Evolutionary conservation across 768 basidiomycete genomes (phyloP).

Genomic region (Phanerodontia chrysosporium): DNA sequence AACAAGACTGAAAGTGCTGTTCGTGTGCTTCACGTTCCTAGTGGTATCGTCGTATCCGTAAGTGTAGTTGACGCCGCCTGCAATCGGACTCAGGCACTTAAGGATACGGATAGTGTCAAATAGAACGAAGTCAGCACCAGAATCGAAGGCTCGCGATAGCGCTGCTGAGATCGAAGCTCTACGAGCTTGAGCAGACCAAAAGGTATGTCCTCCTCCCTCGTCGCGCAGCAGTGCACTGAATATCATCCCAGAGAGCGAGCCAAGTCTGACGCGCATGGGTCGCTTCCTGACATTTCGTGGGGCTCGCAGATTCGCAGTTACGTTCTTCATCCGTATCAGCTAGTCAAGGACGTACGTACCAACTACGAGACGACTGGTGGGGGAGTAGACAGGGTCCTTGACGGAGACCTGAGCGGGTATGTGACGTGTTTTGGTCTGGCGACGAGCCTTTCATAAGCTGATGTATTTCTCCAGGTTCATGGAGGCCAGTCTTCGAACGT

Average conservation of each 20-base stretch:
- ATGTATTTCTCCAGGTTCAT: conserved; percentile 10
- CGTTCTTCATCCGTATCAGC: conserved; percentile 12
- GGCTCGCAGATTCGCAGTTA: conserved; percentile 17
- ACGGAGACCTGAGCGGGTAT: conserved; percentile 14
- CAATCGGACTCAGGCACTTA: too few species aligned
- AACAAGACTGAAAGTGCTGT: conserved; percentile 99
- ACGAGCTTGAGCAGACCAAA: conserved; percentile 14
- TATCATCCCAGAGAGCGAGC: conserved; percentile 6
- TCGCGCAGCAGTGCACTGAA: background rate
- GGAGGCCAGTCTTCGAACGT: conserved; percentile 18
- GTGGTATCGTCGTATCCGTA: conserved; percentile 94
- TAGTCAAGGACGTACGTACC: conserved; percentile 18
- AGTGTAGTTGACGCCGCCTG: background rate
- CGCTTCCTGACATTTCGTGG: conserved; percentile 10
- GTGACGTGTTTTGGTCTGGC: background rate
- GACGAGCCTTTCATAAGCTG: background rate
- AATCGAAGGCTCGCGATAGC: conserved; percentile 77
- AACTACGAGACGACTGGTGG: conserved; percentile 7
- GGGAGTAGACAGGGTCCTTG: conserved; percentile 12
- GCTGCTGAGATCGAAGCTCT: conserved; percentile 15
- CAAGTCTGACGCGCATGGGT: conserved; percentile 8
- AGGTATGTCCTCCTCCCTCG: background rate
- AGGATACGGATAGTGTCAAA: conserved; percentile 62
- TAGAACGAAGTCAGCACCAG: conserved; percentile 94
- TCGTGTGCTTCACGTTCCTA: conserved; percentile 86